Percentiles rank a stretch among this genome's conserved stretches.
Evolutionary conservation across 2,329 filamentous ascomycete genomes (phyloP).

Genomic region (Arthrobotrys entomopaga): DNA sequence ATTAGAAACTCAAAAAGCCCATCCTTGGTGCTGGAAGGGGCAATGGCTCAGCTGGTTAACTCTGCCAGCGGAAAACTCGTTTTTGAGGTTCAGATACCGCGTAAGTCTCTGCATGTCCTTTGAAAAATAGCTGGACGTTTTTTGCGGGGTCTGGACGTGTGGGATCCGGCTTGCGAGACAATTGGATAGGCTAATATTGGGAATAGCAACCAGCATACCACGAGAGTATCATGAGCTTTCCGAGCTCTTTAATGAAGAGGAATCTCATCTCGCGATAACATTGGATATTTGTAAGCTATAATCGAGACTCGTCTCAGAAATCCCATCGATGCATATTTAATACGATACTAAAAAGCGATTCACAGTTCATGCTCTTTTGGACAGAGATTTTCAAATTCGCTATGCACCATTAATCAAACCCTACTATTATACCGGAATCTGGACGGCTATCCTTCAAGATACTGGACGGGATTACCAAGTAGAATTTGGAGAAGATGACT

Average conservation of each 20-base stretch:
- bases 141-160: too few species aligned
- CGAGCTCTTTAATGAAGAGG: conserved; percentile 12
- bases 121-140: background rate
- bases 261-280: conserved; percentile 25
- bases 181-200: background rate
- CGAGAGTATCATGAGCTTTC: conserved; percentile 20
- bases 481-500: background rate
- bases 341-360: background rate
- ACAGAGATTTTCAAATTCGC: conserved; percentile 7
- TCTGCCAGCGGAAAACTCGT: conserved; percentile 5
- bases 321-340: background rate
- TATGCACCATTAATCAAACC: conserved; percentile 11
- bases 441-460: background rate
- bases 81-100: conserved; percentile 6
- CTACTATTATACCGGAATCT: background rate
- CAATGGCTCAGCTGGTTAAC: conserved; percentile 1
- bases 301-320: background rate
- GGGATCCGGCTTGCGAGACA: too few species aligned
- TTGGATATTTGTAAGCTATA: conserved; percentile 14
- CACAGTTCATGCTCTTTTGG: conserved; percentile 16
- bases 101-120: background rate
- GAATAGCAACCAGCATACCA: conserved; percentile 12
- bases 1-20: background rate
- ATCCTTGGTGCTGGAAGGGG: background rate
- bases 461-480: background rate